Evolutionary conservation across 257 asterid species (phyloP).

Genomic region (Lavandula angustifolia): DNA sequence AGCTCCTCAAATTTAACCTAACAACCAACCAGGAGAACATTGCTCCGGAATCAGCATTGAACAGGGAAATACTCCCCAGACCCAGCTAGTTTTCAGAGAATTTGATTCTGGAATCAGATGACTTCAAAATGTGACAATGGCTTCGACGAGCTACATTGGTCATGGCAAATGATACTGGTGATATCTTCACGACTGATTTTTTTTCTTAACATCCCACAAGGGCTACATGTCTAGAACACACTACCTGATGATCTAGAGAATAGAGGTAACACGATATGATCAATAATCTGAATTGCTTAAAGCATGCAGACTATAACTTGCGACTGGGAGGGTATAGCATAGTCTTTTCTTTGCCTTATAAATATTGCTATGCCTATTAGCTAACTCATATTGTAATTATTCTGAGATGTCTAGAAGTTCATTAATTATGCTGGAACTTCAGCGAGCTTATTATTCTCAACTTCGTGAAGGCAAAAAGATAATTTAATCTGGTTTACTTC

Average conservation of each 20-base stretch:
- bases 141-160: too few relatives aligned
- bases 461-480: neutral
- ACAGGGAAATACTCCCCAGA: too few relatives aligned
- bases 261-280: too few relatives aligned
- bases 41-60: too few relatives aligned
- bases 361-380: neutral
- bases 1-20: too few relatives aligned
- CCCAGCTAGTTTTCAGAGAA: too few relatives aligned
- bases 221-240: neutral
- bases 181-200: too few relatives aligned
- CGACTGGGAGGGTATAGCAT: neutral
- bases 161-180: too few relatives aligned
- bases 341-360: neutral
- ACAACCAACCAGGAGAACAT: too few relatives aligned
- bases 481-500: neutral
- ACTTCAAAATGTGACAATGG: too few relatives aligned
- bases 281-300: neutral
- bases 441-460: slow-evolving; percentile 17
- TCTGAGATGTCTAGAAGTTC: slow-evolving; percentile 7
- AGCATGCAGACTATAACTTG: neutral
- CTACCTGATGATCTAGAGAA: neutral
- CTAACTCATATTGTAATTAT: slow-evolving; percentile 1
- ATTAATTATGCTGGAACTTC: neutral
- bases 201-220: neutral
- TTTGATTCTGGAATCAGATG: too few relatives aligned